These are phyloP conservation scores for Camellia japonica DNA, from an alignment of 148 eudicot species.

Conservation along the genomic window DNA sequence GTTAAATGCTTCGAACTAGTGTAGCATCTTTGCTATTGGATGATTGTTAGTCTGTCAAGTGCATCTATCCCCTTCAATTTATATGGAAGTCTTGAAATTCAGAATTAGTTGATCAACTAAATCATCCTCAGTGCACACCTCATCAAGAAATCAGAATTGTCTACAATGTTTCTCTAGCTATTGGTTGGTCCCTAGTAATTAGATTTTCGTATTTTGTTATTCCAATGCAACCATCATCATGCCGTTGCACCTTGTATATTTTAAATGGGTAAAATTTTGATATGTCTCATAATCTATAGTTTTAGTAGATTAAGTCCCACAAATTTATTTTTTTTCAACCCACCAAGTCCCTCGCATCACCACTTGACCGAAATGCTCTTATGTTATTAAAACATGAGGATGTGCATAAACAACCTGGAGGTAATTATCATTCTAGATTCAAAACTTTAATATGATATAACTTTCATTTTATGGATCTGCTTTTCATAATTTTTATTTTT, in stretches of 20 bases:
- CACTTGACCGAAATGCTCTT: no score
- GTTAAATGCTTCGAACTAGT: slow-evolving; percentile 11
- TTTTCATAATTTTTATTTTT: no score
- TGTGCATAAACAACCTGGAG: no score
- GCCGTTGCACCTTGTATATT: not conserved
- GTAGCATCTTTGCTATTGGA: not conserved
- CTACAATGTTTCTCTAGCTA: not conserved
- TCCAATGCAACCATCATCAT: not conserved
- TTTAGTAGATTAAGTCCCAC: no score
- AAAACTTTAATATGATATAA: no score
- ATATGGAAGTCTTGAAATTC: slow-evolving; percentile 9
- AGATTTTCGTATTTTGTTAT: not conserved
- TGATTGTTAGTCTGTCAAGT: not conserved
- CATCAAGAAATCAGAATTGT: not conserved
- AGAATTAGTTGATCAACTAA: not conserved
- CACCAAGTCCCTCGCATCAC: no score
- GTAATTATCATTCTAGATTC: no score
- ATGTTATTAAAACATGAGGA: no score
- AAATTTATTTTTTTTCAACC: no score
- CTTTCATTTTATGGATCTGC: no score
- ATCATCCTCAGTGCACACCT: not conserved
- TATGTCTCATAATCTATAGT: no score
- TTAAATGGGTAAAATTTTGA: not conserved
- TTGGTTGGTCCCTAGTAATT: slow-evolving; percentile 4
- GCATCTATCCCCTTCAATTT: slow-evolving; percentile 1